Evolutionary conservation across 208 protist genomes (phyloP).

Genomic region (Acanthamoeba sp.): DNA sequence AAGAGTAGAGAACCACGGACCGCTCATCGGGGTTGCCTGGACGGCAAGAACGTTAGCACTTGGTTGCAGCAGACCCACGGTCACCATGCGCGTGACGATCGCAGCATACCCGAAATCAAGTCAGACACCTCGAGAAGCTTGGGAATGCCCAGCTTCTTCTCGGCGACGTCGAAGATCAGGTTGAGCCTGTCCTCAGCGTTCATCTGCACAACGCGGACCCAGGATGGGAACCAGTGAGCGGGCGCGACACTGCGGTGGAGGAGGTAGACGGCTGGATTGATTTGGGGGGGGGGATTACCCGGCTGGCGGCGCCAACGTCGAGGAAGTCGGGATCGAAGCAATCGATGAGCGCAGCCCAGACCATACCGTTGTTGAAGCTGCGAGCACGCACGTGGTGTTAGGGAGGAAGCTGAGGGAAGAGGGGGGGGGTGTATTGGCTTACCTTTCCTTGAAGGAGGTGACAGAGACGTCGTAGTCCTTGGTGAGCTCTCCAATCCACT

Average conservation of each 20-base stretch:
- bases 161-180: constrained; percentile 17
- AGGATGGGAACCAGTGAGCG: too few species aligned
- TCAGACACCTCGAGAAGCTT: constrained; percentile 55
- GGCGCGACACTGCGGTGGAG: not conserved
- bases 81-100: too few species aligned
- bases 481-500: constrained; percentile 28
- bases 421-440: too few species aligned
- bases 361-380: constrained; percentile 41
- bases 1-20: constrained; percentile 20
- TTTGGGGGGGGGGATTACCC: not conserved
- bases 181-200: constrained; percentile 29
- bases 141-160: constrained; percentile 39
- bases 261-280: not conserved
- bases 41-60: not conserved
- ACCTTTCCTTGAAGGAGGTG: constrained; percentile 24
- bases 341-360: constrained; percentile 27
- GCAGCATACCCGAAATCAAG: not conserved
- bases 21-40: constrained; percentile 21
- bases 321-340: constrained; percentile 43
- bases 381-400: not conserved
- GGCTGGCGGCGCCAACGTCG: not conserved
- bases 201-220: not conserved
- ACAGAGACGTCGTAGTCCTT: constrained; percentile 21
- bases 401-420: not conserved
- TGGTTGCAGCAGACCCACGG: too few species aligned